Base-by-base conservation (phyloP, 257 asterid species). In the Solanum gracilifrons region DNA sequence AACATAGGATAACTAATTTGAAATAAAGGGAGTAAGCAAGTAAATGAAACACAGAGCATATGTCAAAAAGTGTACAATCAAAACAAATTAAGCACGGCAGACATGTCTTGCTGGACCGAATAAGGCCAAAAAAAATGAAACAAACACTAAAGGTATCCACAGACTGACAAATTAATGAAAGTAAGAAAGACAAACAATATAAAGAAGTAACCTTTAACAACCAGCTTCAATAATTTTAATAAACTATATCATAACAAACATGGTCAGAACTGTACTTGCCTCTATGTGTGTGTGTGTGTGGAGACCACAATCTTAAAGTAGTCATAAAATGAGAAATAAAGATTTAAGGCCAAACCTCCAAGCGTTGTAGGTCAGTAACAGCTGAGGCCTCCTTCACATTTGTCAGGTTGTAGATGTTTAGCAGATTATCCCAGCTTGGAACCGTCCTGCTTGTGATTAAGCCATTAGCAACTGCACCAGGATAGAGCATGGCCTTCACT, bases 401-500 rank as follows among this genome's bases (percentile, higher is more conserved):
- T 64, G 98, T 94, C 93, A 97, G 91, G 95, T 97, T 96, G 88
- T 96, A 96, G 58, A 93, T 85, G 90, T 48, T 82, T 80, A 94
- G 91, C 87, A 97, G 92, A 91, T 91, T 88, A 85, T 89, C 90
- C 99, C 99, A 97, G 64, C 94, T 93, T 55, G 99, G 99, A 77
- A 97, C 88, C 35, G 92, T 90, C 92, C 87, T 84, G 89, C 89
- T 82, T 60, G 27, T 93, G 85, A 92, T 11, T 77, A 96, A 91
- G 72, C 94, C 94, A 82, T 93, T 91, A 72, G 90, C 91, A 43
- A 94, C 8, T 43, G 99, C 99, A 85, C 99, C 99, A 0, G 99
- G 99, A 90, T 93, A 97, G 87, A 97, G 99, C 77, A 96, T 95
- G 89, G 91, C 94, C 92, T 97, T 97, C 87, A 97, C 95, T 23